Evolutionary conservation across 192 early-diverging fungal genomes (phyloP).

Genomic region (Dissophora ornata): DNA sequence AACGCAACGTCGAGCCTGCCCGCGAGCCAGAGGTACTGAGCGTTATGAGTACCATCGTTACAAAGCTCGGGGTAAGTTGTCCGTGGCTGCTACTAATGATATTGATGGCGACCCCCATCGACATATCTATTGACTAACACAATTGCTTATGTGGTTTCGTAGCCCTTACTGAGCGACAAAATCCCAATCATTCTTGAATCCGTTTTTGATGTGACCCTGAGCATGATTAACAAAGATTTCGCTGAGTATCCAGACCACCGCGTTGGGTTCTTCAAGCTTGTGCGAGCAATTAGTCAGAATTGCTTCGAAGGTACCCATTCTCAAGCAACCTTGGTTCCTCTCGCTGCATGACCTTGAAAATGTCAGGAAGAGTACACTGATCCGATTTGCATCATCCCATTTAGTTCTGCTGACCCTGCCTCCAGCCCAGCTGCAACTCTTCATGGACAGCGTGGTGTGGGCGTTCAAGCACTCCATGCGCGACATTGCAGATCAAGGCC

Average conservation of each 20-base stretch:
- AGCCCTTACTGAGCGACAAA: slow-evolving; percentile 81
- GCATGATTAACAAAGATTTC: slow-evolving; percentile 99
- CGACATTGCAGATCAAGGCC: slow-evolving; percentile 92
- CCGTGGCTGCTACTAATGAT: slow-evolving; percentile 73
- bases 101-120: no score
- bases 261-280: slow-evolving; percentile 90
- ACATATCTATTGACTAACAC: no score
- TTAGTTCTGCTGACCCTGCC: slow-evolving; percentile 84
- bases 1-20: slow-evolving; percentile 86
- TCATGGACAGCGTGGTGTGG: slow-evolving; percentile 97
- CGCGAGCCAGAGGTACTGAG: slow-evolving; percentile 96
- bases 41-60: slow-evolving; percentile 89
- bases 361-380: no score
- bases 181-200: slow-evolving; percentile 89
- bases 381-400: no score
- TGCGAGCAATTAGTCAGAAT: slow-evolving; percentile 87
- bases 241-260: slow-evolving; percentile 97
- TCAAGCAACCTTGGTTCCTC: no score
- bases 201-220: slow-evolving; percentile 95
- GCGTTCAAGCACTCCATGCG: slow-evolving; percentile 98
- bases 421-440: slow-evolving; percentile 87
- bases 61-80: slow-evolving; percentile 71
- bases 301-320: slow-evolving; percentile 88
- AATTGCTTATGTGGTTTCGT: no score
- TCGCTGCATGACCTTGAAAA: no score